These are phyloP conservation scores for Suhomyces maxii DNA, from an alignment of 1,139 yeast genomes.

Conservation along the genomic window DNA sequence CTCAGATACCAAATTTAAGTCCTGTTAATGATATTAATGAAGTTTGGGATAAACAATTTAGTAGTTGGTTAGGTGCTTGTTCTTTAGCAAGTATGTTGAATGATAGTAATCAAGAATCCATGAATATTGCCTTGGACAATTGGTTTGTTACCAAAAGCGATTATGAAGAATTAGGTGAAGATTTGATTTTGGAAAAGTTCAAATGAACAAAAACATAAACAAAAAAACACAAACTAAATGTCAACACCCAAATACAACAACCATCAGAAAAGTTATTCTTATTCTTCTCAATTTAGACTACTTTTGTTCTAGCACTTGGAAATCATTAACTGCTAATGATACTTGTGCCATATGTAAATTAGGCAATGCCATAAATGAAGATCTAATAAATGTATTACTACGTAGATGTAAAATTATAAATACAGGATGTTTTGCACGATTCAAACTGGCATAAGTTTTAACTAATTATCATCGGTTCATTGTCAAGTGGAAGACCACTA, in stretches of 20 bases:
- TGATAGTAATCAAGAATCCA: constrained; percentile 40
- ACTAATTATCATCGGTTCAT: too few species aligned
- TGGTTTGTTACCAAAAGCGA: constrained; percentile 60
- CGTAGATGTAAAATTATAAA: background rate
- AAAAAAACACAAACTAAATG: background rate
- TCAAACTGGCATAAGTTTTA: too few species aligned
- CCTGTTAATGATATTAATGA: constrained; percentile 32
- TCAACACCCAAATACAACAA: too few species aligned
- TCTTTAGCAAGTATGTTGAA: constrained; percentile 56
- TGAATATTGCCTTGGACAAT: constrained; percentile 47
- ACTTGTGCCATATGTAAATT: constrained; percentile 3
- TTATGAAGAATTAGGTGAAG: constrained; percentile 62
- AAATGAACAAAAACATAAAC: constrained; percentile 25
- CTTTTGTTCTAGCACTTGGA: background rate
- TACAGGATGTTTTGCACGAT: background rate
- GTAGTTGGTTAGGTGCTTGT: constrained; percentile 70
- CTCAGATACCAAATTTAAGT: constrained; percentile 16
- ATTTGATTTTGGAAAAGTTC: constrained; percentile 54
- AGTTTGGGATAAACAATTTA: constrained; percentile 54
- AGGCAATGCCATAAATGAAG: background rate
- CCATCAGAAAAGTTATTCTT: background rate
- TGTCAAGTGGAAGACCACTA: background rate
- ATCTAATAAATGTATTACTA: constrained; percentile 10
- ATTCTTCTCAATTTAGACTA: background rate
- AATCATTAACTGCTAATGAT: too few species aligned